Conservation (phyloP, 208 protist species). For the Entamoeba invadens region DNA sequence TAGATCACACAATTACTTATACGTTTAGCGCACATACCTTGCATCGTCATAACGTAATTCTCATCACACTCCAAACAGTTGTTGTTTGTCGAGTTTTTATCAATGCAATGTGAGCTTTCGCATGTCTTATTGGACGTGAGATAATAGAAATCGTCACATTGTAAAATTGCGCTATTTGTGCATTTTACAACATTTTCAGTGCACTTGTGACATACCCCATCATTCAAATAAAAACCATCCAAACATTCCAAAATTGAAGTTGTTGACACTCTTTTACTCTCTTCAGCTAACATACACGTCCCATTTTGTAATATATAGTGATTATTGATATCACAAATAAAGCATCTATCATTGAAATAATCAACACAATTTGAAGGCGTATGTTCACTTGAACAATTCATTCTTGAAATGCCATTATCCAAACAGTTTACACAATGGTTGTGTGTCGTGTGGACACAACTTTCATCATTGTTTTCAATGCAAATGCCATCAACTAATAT, state of each 20-base stretch:
- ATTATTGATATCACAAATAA: not conserved
- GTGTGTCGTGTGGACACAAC: not conserved
- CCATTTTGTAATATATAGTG: not conserved
- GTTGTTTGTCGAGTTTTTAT: not conserved
- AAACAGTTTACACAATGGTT: not conserved
- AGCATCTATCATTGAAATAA: not conserved
- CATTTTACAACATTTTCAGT: not conserved
- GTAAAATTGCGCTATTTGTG: not conserved
- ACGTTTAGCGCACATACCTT: not conserved
- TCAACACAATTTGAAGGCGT: not conserved
- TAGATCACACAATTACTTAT: not conserved
- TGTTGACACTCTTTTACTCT: not conserved
- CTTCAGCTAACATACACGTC: not conserved
- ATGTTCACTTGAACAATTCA: not conserved
- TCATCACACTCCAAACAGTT: not conserved
- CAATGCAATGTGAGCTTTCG: not conserved
- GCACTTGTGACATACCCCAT: not conserved
- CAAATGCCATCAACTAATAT: not conserved
- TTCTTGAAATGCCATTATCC: not conserved
- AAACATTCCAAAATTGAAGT: not conserved
- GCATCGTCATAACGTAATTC: not conserved
- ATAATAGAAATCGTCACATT: not conserved
- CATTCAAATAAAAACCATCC: not conserved
- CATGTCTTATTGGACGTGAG: not conserved
- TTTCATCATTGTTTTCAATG: not conserved